Evolutionary conservation across 2,329 filamentous ascomycete genomes (phyloP).

Genomic region (Diplocarpon mali): DNA sequence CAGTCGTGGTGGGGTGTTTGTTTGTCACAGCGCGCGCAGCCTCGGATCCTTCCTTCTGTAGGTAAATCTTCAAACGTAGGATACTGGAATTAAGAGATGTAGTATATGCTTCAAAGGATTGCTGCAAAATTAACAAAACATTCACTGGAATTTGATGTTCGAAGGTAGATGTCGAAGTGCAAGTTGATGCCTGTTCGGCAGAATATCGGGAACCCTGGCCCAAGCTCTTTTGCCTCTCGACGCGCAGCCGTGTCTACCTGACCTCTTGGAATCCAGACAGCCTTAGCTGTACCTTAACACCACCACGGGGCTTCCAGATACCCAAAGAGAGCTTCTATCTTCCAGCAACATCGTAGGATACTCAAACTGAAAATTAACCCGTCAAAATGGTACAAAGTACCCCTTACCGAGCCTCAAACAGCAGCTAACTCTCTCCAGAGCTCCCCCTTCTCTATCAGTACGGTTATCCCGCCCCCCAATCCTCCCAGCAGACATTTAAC

Average conservation of each 20-base stretch:
- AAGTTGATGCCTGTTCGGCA: background rate
- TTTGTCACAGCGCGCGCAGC: conserved; percentile 4
- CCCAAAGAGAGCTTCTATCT: conserved; percentile 4
- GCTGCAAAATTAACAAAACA: background rate
- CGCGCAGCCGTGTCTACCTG: conserved; percentile 28
- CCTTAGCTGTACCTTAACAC: conserved; percentile 10
- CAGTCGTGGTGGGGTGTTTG: conserved; percentile 21
- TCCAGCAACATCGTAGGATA: conserved; percentile 1
- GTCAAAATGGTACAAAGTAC: conserved; percentile 23
- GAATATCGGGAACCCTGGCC: conserved; percentile 3
- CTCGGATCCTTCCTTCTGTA: background rate
- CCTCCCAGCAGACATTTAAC: conserved; percentile 4
- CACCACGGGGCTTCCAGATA: conserved; percentile 12
- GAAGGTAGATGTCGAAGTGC: too few relatives aligned
- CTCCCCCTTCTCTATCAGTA: conserved; percentile 94
- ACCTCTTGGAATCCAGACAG: conserved; percentile 3
- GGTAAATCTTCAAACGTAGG: background rate
- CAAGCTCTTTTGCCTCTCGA: conserved; percentile 14
- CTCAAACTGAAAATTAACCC: conserved; percentile 1
- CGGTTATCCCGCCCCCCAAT: conserved; percentile 25
- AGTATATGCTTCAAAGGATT: too few relatives aligned
- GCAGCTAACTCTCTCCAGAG: conserved; percentile 43
- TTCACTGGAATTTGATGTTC: background rate
- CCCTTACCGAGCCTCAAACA: conserved; percentile 8
- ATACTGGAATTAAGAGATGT: too few relatives aligned